phyloP scores from a whole-genome alignment of 2,329 filamentous ascomycete species.

The Metarhizium guizhouense region DNA sequence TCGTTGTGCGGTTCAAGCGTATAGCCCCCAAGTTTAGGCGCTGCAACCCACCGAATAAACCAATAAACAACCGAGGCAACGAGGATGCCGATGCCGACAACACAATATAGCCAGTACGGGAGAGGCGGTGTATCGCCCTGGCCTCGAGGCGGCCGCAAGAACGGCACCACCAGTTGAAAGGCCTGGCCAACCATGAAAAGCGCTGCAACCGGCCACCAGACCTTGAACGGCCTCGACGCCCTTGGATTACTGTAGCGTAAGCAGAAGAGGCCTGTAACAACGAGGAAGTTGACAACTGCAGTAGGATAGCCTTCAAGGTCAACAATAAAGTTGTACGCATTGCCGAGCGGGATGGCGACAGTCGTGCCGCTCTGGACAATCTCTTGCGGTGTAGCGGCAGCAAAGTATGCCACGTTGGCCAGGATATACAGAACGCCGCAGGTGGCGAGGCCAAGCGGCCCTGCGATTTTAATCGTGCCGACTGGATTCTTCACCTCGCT shows the following conservation, averaged over 20 bases:
- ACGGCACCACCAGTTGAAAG: constrained; percentile 13
- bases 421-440: constrained; percentile 54
- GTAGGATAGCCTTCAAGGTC: constrained; percentile 27
- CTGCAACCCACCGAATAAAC: constrained; percentile 13
- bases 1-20: constrained; percentile 12
- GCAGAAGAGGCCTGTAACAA: constrained; percentile 11
- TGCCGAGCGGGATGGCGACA: constrained; percentile 55
- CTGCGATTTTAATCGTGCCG: constrained; percentile 45
- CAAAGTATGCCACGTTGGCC: constrained; percentile 58
- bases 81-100: constrained; percentile 13
- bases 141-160: constrained; percentile 11
- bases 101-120: constrained; percentile 15
- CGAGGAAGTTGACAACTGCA: constrained; percentile 2
- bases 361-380: constrained; percentile 49
- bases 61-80: constrained; percentile 12
- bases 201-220: constrained; percentile 11
- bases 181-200: constrained; percentile 14
- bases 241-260: constrained; percentile 10
- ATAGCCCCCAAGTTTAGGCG: constrained; percentile 11
- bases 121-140: constrained; percentile 13
- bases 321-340: constrained; percentile 60
- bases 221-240: constrained; percentile 11
- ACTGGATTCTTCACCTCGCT: constrained; percentile 47
- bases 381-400: constrained; percentile 49
- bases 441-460: constrained; percentile 47